Evolutionary conservation across 257 asterid genomes (phyloP), one percentile per base, ranked within the genome.

Genomic region (Euphrasia confusa): DNA sequence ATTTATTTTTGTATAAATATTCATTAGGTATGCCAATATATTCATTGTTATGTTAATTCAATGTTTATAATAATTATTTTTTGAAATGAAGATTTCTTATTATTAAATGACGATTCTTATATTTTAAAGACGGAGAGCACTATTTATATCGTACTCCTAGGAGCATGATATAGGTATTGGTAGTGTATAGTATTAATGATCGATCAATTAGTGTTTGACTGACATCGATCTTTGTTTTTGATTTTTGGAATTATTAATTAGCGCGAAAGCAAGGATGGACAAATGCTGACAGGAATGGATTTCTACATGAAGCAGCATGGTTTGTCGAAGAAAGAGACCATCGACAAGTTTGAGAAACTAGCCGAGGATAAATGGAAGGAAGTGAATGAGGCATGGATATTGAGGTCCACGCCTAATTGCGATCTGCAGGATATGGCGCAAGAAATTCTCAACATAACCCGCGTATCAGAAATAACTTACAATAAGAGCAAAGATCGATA

Each of bases 341-440:
- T 21, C 9, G 42, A 32, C 7, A 48, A 32, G 50, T 58, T 67
- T 32, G 15, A 1, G 12, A 54, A 47, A 59, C 32, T 67, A 35
- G n/a, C 27, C 7, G 72, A 58, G 52, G 65, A 67, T 28, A 66
- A 26, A 59, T 59, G 72, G 72, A 67, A 48, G 57, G 66, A 67
- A 15, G 1, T 60, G 14, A 67, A 58, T 33, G 26, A 28, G 0
- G 60, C 26, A 4, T 55, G 60, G 60, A 18, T 28, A 9, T 21
- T 21, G 24, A 18, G 4, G 26, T 2, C 60, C 60, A 6, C 24
- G 24, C 24, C 24, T 21, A 21, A 1, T 21, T 21, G 24, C 24
- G 24, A 21, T 21, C 24, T 21, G 24, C 24, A 26, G 63, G 68
- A 68, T 10, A 4, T 69, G 32, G 32, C 55, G 21, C 40, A 54